Base-by-base conservation (phyloP, 768 basidiomycete genomes). In the Tubosaeta sp. region DNA sequence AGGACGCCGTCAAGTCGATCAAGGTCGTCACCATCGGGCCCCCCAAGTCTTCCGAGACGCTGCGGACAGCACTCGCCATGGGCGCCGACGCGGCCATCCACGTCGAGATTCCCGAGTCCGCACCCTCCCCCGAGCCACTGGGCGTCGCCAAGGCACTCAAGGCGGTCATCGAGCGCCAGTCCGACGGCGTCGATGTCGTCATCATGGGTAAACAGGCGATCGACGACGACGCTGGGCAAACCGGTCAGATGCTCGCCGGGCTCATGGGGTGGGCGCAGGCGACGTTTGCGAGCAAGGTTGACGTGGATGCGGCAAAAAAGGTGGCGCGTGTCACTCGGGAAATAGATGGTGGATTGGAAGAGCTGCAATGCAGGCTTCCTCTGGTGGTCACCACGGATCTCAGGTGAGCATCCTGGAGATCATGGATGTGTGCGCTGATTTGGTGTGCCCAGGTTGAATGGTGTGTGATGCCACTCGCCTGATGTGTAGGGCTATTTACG, bases 141-240 rank as follows among this genome's bases (percentile, higher is more conserved):
- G 85, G 86, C 3, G 83, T 99, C 34, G 95, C 95, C 39, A 88
- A 91, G 63, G 83, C 90, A 1, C 79, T 99, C 54, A 80, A 79
- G 37, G 87, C 85, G 4, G 60, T 94, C 61, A 86, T 97, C 48
- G 76, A 82, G 47, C 76, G 77, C 32, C 77, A 84, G 66, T 72
- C 74, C 37, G 75, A 75, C 49, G 76, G 73, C 34, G 78, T 90
- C 9, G 95, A 98, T 62, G 59, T 98, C 51, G 88, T 99, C 35
- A 94, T 99, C 50, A 77, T 97, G 72, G 97, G 97, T 4, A 99
- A 99, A 73, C 97, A 99, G 70, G 87, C 95, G 13, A 99, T 99
- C 60, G 97, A 99, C 72, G 95, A 95, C 61, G 97, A 99, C 67
- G 79, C 91, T 6, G 90, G 91, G 5, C 86, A 94, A 74, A 97